Base-by-base conservation (phyloP, 768 basidiomycete species). In the Boletus rubroflammeus region DNA sequence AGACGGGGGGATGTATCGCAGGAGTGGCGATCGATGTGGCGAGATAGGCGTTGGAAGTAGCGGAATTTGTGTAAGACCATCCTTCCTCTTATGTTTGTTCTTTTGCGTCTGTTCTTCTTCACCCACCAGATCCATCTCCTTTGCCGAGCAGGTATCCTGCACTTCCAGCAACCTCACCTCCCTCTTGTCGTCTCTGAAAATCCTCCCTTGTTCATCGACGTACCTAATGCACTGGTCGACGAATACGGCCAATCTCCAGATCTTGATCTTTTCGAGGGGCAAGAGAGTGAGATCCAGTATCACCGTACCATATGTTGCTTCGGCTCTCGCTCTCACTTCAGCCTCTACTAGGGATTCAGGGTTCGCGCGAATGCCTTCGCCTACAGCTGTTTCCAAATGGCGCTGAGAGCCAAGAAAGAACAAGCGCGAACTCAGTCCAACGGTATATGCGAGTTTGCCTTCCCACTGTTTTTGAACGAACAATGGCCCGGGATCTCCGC, bases 401-500 rank as follows among this genome's bases (percentile, higher is more conserved):
- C 50, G 59, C 19, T 44, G 46, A 29, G 67, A 59, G 35, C 95
- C 95, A 43, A 97, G 85, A n/a, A 86, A 81, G 70, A 97, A 91
- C 55, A 86, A 87, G 57, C 90, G 84, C 7, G 88, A 88, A 17
- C 84, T 84, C 19, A 94, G 72, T 0, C 82, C 80, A 42, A 96
- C 83, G 26, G 92, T 73, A 63, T 96, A 98, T 50, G 90, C 85
- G 61, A 93, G 70, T 65, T 94, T 89, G 44, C 82, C 81, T 54
- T 95, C 93, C 97, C 97, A 99, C 59, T 90, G 84, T 19, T 90
- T 77, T 66, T 98, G 88, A 3, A 98, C 81, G 44, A 89, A 75
- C 50, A 97, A 81, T 59, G 85, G 90, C 53, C 88, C 88, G 0
- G 79, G 81, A 50, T 91, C 92, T 23, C 67, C 67, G 13, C 50